Conservation (phyloP, 2,329 filamentous ascomycete genomes). For the Penicillium digitatum region DNA sequence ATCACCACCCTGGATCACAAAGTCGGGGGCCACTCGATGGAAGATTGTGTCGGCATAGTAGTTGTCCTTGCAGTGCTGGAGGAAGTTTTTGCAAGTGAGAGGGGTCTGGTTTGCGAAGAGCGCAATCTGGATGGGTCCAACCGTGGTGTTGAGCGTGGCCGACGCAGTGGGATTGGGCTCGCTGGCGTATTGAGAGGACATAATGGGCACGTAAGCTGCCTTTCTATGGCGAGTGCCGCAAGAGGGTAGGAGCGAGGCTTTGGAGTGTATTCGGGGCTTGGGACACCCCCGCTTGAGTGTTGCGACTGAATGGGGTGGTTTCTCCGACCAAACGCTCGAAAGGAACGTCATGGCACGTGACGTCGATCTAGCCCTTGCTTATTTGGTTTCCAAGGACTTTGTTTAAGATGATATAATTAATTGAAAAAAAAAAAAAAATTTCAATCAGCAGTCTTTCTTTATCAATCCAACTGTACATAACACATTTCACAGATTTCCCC, state of each 20-base stretch:
- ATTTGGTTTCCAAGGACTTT: background rate
- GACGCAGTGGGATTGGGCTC: slow-evolving; percentile 93
- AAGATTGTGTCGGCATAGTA: slow-evolving; percentile 95
- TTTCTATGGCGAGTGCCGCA: background rate
- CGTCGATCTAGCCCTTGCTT: background rate
- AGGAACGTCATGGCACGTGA: slow-evolving; percentile 25
- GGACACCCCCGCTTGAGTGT: background rate
- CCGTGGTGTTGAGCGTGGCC: slow-evolving; percentile 82
- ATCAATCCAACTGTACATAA: background rate
- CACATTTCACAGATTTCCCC: background rate
- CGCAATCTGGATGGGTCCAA: slow-evolving; percentile 84
- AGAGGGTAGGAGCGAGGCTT: background rate
- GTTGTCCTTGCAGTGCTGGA: slow-evolving; percentile 89
- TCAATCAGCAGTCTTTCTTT: too few species aligned
- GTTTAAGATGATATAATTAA: background rate
- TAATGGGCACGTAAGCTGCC: slow-evolving; percentile 37
- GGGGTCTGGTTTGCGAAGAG: slow-evolving; percentile 94
- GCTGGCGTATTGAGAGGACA: slow-evolving; percentile 90
- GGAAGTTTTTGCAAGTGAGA: slow-evolving; percentile 86
- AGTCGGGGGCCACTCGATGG: slow-evolving; percentile 85
- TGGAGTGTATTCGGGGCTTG: background rate
- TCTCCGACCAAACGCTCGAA: slow-evolving; percentile 13
- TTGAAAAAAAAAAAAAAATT: background rate
- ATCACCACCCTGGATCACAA: slow-evolving; percentile 92
- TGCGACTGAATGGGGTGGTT: background rate